A percentile compares a stretch with the other conserved stretches of the same genome.
These are phyloP conservation scores for Sesbania bispinosa DNA, from an alignment of 306 rosid species.

Conservation along the genomic window DNA sequence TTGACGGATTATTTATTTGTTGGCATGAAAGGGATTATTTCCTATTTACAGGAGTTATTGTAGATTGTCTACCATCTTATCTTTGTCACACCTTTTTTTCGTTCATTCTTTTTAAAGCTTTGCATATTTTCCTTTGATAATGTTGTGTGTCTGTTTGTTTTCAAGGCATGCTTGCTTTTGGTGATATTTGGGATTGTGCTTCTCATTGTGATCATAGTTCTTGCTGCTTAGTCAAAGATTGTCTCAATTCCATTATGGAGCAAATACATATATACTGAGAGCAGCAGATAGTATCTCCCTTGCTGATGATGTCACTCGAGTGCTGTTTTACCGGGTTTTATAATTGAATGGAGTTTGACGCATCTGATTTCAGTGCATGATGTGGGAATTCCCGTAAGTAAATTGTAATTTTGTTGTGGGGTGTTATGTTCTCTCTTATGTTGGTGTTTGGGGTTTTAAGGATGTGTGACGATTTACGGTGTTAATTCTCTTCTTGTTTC, in stretches of 20 bases:
- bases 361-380: slow-evolving; percentile 20
- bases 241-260: slow-evolving; percentile 12
- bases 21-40: neutral
- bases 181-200: no score
- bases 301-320: slow-evolving; percentile 24
- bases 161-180: no score
- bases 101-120: neutral
- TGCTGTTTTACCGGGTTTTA: slow-evolving; percentile 15
- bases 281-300: slow-evolving; percentile 5
- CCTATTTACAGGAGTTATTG: neutral
- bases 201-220: no score
- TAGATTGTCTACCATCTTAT: neutral
- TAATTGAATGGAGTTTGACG: slow-evolving; percentile 19
- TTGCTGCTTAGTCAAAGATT: no score
- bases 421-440: slow-evolving; percentile 9
- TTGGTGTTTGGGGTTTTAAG: slow-evolving; percentile 25
- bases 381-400: neutral
- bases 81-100: neutral
- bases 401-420: slow-evolving; percentile 25
- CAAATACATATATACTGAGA: slow-evolving; percentile 13
- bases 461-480: slow-evolving; percentile 28
- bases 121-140: neutral
- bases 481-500: slow-evolving; percentile 14
- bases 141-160: neutral
- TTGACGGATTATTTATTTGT: neutral